Percentiles rank a stretch among this genome's conserved stretches.
phyloP scores from a whole-genome alignment of 2,329 filamentous ascomycete genomes.

The Elsinoe batatas region DNA sequence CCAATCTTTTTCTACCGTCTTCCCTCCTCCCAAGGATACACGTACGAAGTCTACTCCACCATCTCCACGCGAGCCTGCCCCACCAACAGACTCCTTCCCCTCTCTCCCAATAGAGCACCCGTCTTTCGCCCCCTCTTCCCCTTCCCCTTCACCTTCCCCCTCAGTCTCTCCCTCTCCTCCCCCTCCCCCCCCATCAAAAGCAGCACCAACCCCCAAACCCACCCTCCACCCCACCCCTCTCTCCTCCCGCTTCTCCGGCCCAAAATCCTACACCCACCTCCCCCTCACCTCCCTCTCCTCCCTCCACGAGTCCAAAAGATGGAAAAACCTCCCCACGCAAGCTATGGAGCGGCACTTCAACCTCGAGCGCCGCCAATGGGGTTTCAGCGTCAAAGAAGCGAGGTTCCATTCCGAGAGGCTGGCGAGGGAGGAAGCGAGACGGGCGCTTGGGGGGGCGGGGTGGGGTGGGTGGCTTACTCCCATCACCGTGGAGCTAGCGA shows the following conservation, averaged over 20 bases:
- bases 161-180: neutral
- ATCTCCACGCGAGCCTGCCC: neutral
- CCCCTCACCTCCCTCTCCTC: neutral
- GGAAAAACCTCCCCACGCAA: neutral
- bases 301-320: neutral
- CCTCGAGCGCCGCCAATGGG: neutral
- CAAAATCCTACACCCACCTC: constrained; percentile 3
- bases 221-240: neutral
- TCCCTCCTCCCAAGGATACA: neutral
- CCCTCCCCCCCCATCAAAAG: neutral
- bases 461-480: neutral
- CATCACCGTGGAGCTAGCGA: neutral
- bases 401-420: neutral
- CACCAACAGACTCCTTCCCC: neutral
- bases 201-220: neutral
- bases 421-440: neutral
- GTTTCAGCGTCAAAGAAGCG: neutral
- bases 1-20: neutral
- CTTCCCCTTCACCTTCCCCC: neutral
- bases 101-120: neutral
- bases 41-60: neutral
- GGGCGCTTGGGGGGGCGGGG: neutral
- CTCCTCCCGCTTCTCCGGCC: neutral
- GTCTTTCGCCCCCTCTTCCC: neutral
- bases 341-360: neutral